Evolutionary conservation across 129 eudicot species (phyloP), one percentile per base, ranked within the genome.

Genomic region (Flaveria trinervia): DNA sequence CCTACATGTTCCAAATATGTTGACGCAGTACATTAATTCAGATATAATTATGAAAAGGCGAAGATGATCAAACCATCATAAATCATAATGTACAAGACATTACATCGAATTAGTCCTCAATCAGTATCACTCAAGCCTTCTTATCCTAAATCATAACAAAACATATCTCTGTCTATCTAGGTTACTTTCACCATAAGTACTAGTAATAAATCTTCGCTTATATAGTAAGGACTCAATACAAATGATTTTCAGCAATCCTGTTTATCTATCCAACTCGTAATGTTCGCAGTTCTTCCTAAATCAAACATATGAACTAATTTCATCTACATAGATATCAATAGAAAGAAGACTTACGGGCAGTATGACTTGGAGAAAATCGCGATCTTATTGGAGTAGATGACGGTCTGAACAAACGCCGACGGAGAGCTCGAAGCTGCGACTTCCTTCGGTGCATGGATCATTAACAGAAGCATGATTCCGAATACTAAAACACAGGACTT

Each of bases 361-460:
- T 91, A 95, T 0, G 99, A 87, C 80, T 95, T 95, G 82, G 99
- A 95, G 87, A 95, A 95, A 39, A 95, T 74, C 17, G 99, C 90
- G 64, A 95, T 88, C 76, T 84, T 88, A 82, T 94, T 91, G 72
- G 99, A 91, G 89, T 87, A 95, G 33, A 95, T 84, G 74, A 84
- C 89, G 74, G 76, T 91, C 65, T 91, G 89, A 46, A 95, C 99
- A 30, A 91, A 95, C 7, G 99, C 99, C 7, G 97, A 83, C 6
- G 93, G 84, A 26, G 99, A 91, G 81, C 80, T 85, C 28, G 92
- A 76, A 30, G 92, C 97, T 54, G 75, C 83, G 82, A 86, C 85
- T 84, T 82, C 30, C 48, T 54, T 57, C 14, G 89, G 84, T 56
- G 73, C 84, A 44, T 62, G 75, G 30, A 84, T 90, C 56, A 82